Percentiles rank a stretch among this genome's conserved stretches.
These are phyloP conservation scores for Lasiodiplodia hormozganensis DNA, from an alignment of 2,329 filamentous ascomycete genomes.

Conservation along the genomic window DNA sequence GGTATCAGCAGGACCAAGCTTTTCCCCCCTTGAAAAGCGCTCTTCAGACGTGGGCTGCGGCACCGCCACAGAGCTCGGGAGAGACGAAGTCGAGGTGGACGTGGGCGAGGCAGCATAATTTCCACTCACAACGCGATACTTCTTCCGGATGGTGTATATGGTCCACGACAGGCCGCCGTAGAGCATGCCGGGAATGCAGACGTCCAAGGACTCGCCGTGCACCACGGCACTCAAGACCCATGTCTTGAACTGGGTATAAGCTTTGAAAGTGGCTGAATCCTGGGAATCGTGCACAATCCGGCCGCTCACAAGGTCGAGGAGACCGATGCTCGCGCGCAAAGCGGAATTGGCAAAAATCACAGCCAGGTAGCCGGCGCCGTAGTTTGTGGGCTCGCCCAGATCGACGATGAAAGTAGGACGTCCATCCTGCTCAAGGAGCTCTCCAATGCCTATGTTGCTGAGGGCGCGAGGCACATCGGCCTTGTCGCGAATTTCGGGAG, in stretches of 20 bases:
- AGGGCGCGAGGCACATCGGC: conserved; percentile 63
- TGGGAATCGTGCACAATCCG: conserved; percentile 48
- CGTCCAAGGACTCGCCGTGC: conserved; percentile 60
- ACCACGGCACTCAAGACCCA: conserved; percentile 69
- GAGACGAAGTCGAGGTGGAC: neutral
- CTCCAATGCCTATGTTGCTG: conserved; percentile 70
- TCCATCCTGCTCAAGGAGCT: conserved; percentile 78
- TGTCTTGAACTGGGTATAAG: conserved; percentile 65
- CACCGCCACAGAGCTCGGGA: conserved; percentile 16
- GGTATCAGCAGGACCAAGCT: conserved; percentile 1
- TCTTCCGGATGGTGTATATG: conserved; percentile 70
- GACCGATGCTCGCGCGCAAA: conserved; percentile 63
- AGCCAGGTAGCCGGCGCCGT: conserved; percentile 60
- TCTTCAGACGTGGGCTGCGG: conserved; percentile 28
- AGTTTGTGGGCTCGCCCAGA: conserved; percentile 64
- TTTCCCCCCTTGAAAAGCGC: neutral
- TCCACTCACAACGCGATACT: conserved; percentile 73
- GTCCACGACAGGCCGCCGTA: conserved; percentile 75
- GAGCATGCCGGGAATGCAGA: conserved; percentile 55
- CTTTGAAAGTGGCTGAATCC: conserved; percentile 29
- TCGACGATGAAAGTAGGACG: conserved; percentile 80
- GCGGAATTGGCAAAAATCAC: conserved; percentile 74
- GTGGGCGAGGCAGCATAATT: conserved; percentile 32
- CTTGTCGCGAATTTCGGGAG: conserved; percentile 59
- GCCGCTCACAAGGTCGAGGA: conserved; percentile 65